A percentile compares a stretch with the other conserved stretches of the same genome.
Evolutionary conservation across 495 filamentous ascomycete species (phyloP).

Genomic region (Aspergillus indologenus): DNA sequence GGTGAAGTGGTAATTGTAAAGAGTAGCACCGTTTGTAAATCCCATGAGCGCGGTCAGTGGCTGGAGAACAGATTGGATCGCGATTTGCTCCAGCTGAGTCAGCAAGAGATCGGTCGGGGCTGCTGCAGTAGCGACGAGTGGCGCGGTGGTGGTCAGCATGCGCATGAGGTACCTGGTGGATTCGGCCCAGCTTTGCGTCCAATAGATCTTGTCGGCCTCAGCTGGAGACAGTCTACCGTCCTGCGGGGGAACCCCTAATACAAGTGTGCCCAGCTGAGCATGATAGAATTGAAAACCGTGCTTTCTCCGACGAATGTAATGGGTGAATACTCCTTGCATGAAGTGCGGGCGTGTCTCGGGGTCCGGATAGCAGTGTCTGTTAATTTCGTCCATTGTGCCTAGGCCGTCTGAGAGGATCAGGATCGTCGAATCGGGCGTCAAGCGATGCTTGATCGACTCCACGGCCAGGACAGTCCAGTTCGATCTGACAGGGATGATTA

Average conservation of each 20-base stretch:
- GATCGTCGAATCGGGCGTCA: constrained; percentile 72
- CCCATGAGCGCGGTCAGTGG: constrained; percentile 73
- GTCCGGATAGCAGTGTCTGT: constrained; percentile 63
- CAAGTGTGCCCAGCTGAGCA: constrained; percentile 58
- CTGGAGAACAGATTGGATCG: constrained; percentile 76
- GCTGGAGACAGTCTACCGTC: not conserved
- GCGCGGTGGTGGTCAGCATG: constrained; percentile 48
- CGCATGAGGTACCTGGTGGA: constrained; percentile 49
- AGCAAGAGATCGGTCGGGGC: constrained; percentile 41
- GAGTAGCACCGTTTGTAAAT: constrained; percentile 69
- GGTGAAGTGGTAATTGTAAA: constrained; percentile 56
- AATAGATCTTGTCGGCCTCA: not conserved
- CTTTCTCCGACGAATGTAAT: constrained; percentile 54
- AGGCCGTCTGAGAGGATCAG: constrained; percentile 81
- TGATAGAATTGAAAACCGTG: constrained; percentile 61
- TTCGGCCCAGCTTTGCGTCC: constrained; percentile 33
- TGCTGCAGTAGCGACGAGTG: constrained; percentile 46
- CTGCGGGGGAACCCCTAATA: constrained; percentile 49
- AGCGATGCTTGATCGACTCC: constrained; percentile 54
- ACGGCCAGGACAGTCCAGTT: constrained; percentile 56
- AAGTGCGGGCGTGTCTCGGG: constrained; percentile 64
- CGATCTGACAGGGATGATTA: constrained; percentile 70
- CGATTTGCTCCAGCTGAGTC: constrained; percentile 75
- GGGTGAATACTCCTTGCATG: constrained; percentile 67
- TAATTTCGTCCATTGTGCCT: constrained; percentile 73